Evolutionary conservation across 1,139 yeast genomes (phyloP).

Genomic region (Kodamaea anthophila): DNA sequence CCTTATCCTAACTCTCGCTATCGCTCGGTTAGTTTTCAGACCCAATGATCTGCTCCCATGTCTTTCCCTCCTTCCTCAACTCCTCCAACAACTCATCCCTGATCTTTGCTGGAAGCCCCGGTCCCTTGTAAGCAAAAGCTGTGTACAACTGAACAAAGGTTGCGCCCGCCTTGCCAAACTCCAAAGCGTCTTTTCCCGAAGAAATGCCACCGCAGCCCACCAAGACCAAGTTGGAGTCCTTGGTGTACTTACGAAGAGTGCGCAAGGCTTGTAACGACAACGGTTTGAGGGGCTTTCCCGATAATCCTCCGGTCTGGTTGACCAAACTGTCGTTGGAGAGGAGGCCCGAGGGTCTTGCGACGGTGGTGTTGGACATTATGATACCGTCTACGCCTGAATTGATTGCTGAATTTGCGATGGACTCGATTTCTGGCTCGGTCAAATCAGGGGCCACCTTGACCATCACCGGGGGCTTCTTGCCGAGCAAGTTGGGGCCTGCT

Average conservation of each 20-base stretch:
- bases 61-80: slow-evolving; percentile 66
- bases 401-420: slow-evolving; percentile 79
- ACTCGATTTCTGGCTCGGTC: slow-evolving; percentile 70
- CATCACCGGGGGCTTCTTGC: slow-evolving; percentile 62
- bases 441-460: slow-evolving; percentile 95
- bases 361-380: slow-evolving; percentile 86
- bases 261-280: slow-evolving; percentile 65
- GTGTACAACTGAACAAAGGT: slow-evolving; percentile 81
- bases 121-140: slow-evolving; percentile 88
- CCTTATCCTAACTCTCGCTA: too few species aligned
- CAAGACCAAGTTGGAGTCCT: slow-evolving; percentile 63
- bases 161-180: slow-evolving; percentile 93
- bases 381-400: slow-evolving; percentile 82
- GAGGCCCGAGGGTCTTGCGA: slow-evolving; percentile 62
- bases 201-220: slow-evolving; percentile 95
- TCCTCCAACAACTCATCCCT: slow-evolving; percentile 68
- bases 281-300: slow-evolving; percentile 90
- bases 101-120: slow-evolving; percentile 75
- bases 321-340: slow-evolving; percentile 42
- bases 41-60: slow-evolving; percentile 77
- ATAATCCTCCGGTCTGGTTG: slow-evolving; percentile 76
- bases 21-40: too few species aligned
- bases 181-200: slow-evolving; percentile 79
- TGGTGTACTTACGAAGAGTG: slow-evolving; percentile 66
- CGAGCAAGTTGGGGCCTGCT: slow-evolving; percentile 33